phyloP scores from a whole-genome alignment of 1,139 yeast species.

The Yamadazyma buinensis region DNA sequence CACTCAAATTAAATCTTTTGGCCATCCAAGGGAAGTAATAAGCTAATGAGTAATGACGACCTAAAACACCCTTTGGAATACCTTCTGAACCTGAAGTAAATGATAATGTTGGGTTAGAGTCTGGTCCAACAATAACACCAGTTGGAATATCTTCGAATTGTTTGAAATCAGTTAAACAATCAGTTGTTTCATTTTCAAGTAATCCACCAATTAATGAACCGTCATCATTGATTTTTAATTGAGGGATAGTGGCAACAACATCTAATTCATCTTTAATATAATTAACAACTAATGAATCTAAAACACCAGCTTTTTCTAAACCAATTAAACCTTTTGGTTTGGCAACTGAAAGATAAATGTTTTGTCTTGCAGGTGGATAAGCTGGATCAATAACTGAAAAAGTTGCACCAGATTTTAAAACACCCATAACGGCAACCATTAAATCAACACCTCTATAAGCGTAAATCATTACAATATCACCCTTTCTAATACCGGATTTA shows the following conservation, averaged over 20 bases:
- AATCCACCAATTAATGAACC: slow-evolving; percentile 70
- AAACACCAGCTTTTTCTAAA: slow-evolving; percentile 80
- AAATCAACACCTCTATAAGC: slow-evolving; percentile 97
- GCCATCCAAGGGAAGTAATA: slow-evolving; percentile 99
- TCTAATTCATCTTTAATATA: slow-evolving; percentile 70
- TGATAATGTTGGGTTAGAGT: slow-evolving; percentile 91
- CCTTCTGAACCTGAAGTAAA: slow-evolving; percentile 99
- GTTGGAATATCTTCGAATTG: slow-evolving; percentile 54
- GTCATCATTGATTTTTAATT: slow-evolving; percentile 69
- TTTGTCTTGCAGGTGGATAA: slow-evolving; percentile 97
- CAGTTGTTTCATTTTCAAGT: slow-evolving; percentile 27
- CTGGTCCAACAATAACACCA: slow-evolving; percentile 96
- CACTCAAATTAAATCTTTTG: slow-evolving; percentile 69
- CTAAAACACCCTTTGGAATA: slow-evolving; percentile 96
- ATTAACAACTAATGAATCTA: slow-evolving; percentile 72
- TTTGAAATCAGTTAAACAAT: slow-evolving; percentile 48
- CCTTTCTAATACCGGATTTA: slow-evolving; percentile 74
- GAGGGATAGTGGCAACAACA: slow-evolving; percentile 71
- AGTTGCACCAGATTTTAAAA: slow-evolving; percentile 96
- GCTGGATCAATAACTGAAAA: slow-evolving; percentile 99
- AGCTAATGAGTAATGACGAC: slow-evolving; percentile 94
- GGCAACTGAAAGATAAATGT: slow-evolving; percentile 86
- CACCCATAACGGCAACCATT: slow-evolving; percentile 97
- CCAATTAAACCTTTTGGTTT: slow-evolving; percentile 89
- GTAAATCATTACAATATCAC: slow-evolving; percentile 96